Percentiles rank a stretch among this genome's conserved stretches.
Conservation (phyloP, 116 monocot genomes). For the Dioscorea cayenensis region DNA sequence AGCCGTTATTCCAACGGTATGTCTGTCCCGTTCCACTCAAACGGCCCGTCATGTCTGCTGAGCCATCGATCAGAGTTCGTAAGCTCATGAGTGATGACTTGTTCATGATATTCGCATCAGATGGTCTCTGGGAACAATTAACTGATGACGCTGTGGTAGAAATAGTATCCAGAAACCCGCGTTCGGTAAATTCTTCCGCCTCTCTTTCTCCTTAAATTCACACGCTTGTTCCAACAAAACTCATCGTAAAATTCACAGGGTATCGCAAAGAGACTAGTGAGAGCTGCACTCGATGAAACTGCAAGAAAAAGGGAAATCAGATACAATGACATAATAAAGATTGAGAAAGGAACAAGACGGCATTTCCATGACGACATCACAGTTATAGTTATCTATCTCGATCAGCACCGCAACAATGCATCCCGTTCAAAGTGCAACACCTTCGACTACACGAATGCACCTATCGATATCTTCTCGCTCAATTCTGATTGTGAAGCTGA, state of each 20-base stretch:
- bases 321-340: conserved; percentile 8
- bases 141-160: conserved; percentile 33
- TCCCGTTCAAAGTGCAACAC: neutral
- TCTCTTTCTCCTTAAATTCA: neutral
- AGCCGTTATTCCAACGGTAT: conserved; percentile 26
- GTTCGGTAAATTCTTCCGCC: conserved; percentile 5
- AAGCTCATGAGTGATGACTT: conserved; percentile 22
- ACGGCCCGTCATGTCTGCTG: conserved; percentile 27
- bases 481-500: conserved; percentile 1
- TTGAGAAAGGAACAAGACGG: conserved; percentile 7
- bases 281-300: conserved; percentile 8
- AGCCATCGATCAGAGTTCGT: conserved; percentile 17
- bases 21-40: conserved; percentile 18
- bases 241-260: conserved; percentile 1
- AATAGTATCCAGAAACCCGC: conserved; percentile 24
- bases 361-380: conserved; percentile 14
- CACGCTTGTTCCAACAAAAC: neutral
- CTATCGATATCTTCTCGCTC: conserved; percentile 8
- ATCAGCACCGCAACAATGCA: conserved; percentile 1
- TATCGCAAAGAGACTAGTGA: conserved; percentile 12
- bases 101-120: conserved; percentile 38
- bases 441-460: conserved; percentile 11
- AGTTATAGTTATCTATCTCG: conserved; percentile 2
- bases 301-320: conserved; percentile 14
- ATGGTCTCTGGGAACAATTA: conserved; percentile 42